Evolutionary conservation across 345 rosid species (phyloP), one percentile per base, ranked within the genome.

Genomic region (Eucalyptus pauciflora): DNA sequence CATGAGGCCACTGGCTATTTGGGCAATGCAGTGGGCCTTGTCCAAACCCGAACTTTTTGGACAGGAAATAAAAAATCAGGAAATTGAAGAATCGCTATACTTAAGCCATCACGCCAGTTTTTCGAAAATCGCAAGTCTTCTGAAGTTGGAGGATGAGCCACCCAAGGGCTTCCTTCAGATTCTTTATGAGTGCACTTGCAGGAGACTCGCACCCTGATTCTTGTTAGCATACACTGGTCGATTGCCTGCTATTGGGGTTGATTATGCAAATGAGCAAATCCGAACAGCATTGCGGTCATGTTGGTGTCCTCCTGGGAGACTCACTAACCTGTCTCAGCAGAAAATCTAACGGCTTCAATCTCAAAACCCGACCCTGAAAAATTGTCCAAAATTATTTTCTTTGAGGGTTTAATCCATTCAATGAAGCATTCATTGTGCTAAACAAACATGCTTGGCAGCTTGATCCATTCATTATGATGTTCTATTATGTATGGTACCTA

Each of bases 11-110:
- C 89, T 95, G 91, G 99, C 97, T 17, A 96, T 97, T 89, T 96
- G 99, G 99, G 95, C 97, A 76, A 96, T 96, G 98, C 99, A 96
- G 89, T 97, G 98, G 99, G 98, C 98, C 37, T 80, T 97, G n/a
- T 89, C 97, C 7, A 92, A 93, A 76, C 92, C 95, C 0, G 91
- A 90, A 80, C 92, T 92, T 18, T 64, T 45, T 48, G 90, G 88
- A 49, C 90, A 18, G 29, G 94, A 94, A 81, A 86, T 54, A 18
- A 91, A 86, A 43, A 88, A 89, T 14, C 91, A 91, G 85, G 88
- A 86, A 16, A 88, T 89, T 15, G 94, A 92, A 52, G 94, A 86
- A 85, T 89, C 92, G 31, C 45, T 92, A 41, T 86, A 37, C 83
- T 5, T 86, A n/a, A 87, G 86, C 85, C 93, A 93, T 54, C 95